These are phyloP conservation scores for Aspergillus cristatus DNA, from an alignment of 495 filamentous ascomycete genomes.

Conservation along the genomic window DNA sequence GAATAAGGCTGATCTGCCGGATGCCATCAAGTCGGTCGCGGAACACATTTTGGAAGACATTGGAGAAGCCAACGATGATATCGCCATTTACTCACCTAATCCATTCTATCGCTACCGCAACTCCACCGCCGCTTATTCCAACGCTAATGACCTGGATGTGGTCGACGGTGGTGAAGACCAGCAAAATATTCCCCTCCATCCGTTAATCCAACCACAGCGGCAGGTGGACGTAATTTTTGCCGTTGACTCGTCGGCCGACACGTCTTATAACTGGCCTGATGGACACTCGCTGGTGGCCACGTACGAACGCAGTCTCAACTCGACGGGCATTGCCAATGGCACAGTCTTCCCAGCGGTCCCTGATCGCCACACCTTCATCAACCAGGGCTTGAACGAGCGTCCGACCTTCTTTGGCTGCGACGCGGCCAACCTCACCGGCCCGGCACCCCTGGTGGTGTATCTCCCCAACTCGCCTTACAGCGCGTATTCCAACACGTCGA, in stretches of 20 bases:
- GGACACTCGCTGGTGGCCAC: slow-evolving; percentile 74
- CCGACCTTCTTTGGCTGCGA: slow-evolving; percentile 92
- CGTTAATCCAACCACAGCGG: slow-evolving; percentile 67
- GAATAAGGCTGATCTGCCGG: slow-evolving; percentile 40
- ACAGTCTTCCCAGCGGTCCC: slow-evolving; percentile 75
- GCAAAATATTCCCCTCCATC: slow-evolving; percentile 83
- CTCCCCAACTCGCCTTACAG: slow-evolving; percentile 75
- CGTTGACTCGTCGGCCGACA: slow-evolving; percentile 78
- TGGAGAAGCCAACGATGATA: slow-evolving; percentile 54
- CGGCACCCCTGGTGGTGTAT: slow-evolving; percentile 68
- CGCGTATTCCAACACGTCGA: slow-evolving; percentile 59
- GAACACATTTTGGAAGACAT: slow-evolving; percentile 41
- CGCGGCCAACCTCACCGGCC: slow-evolving; percentile 41
- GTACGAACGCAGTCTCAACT: slow-evolving; percentile 58
- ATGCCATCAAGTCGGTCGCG: slow-evolving; percentile 41
- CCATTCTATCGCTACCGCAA: slow-evolving; percentile 68
- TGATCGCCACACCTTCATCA: slow-evolving; percentile 73
- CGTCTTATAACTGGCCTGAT: slow-evolving; percentile 67
- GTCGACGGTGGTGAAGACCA: slow-evolving; percentile 78
- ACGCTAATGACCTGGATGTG: slow-evolving; percentile 51
- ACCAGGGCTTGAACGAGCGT: slow-evolving; percentile 67
- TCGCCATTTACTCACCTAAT: slow-evolving; percentile 73
- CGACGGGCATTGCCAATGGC: slow-evolving; percentile 55
- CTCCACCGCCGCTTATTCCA: slow-evolving; percentile 45
- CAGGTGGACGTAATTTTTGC: slow-evolving; percentile 85